Evolutionary conservation across 805 yeast species (phyloP), one percentile per base, ranked within the genome.

Genomic region (Lipomyces japonicus): DNA sequence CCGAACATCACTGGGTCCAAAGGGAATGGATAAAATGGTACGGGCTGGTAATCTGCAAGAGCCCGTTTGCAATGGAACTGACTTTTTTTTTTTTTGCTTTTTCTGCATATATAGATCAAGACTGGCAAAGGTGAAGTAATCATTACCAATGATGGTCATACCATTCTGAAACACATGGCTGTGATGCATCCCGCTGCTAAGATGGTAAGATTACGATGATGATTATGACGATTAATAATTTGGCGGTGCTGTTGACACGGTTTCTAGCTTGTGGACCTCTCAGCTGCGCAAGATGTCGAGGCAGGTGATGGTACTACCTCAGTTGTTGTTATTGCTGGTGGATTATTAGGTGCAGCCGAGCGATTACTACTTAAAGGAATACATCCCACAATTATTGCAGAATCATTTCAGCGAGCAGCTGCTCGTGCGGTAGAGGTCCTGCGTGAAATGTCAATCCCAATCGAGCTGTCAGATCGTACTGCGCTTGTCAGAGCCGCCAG

Each of bases 301-400:
- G 98, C 97, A n/a, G 99, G 99, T 48, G 99, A 93, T 67, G 99
- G 99, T 58, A 93, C 99, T 30, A 93, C 99, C 0, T 84, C 96
- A 1, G 98, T 93, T 28, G 98, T 95, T 25, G 91, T 93, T 48
- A 75, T 93, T 55, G 87, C 97, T 4, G 99, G 98, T 32, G 91
- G 97, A 3, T 71, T 93, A 42, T 74, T 93, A 48, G 95, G 91
- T 26, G 98, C 98, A 16, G 95, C 97, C 48, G 98, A 93, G 62
- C 83, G 84, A 66, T 75, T 93, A 52, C 77, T 93, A 62, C 81
- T 80, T 60, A 87, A 86, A 68, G 97, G 75, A 2, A 88, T 93
- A 61, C 98, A 93, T 69, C 99, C 99, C 50, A 86, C 95, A 3
- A 78, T 89, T 47, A 88, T 93, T 64, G 89, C 96, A 2, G 98